These are phyloP conservation scores for Phytopythium oedochilum DNA, from an alignment of 352 stramenopile species.

Conservation along the genomic window DNA sequence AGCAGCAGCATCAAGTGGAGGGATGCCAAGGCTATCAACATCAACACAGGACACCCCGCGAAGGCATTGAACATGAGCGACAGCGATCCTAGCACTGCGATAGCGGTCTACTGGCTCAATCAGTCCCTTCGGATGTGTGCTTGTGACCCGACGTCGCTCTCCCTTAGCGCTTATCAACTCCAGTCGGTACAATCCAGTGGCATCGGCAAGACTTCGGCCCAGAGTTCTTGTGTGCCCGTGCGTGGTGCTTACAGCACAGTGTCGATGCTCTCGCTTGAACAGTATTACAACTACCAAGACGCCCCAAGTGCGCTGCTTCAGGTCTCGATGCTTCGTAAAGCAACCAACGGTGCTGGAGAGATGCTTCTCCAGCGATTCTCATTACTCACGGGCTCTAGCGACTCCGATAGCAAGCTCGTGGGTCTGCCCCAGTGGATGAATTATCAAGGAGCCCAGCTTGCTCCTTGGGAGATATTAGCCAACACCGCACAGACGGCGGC, in stretches of 20 bases:
- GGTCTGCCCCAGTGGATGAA: conserved; percentile 53
- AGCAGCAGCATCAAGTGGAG: conserved; percentile 2
- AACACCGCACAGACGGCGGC: conserved; percentile 37
- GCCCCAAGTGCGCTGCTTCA: conserved; percentile 40
- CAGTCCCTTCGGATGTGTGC: conserved; percentile 1
- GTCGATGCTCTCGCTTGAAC: conserved; percentile 44
- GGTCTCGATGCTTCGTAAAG: conserved; percentile 18
- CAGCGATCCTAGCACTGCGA: background rate
- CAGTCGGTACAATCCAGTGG: background rate
- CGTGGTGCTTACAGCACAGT: conserved; percentile 7
- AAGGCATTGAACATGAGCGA: background rate
- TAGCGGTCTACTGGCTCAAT: background rate
- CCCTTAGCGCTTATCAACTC: background rate
- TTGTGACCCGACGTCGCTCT: background rate
- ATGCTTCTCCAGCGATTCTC: conserved; percentile 54
- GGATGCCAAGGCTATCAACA: background rate
- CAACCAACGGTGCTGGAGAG: conserved; percentile 8
- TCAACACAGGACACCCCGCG: background rate
- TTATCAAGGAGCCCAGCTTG: conserved; percentile 35
- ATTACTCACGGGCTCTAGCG: conserved; percentile 33
- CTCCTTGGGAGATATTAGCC: conserved; percentile 40
- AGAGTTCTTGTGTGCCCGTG: conserved; percentile 6
- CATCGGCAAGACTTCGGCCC: background rate
- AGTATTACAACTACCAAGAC: conserved; percentile 64
- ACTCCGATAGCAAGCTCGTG: conserved; percentile 25